phyloP scores from a whole-genome alignment of 2,329 filamentous ascomycete species.

The Fusarium stilboides region DNA sequence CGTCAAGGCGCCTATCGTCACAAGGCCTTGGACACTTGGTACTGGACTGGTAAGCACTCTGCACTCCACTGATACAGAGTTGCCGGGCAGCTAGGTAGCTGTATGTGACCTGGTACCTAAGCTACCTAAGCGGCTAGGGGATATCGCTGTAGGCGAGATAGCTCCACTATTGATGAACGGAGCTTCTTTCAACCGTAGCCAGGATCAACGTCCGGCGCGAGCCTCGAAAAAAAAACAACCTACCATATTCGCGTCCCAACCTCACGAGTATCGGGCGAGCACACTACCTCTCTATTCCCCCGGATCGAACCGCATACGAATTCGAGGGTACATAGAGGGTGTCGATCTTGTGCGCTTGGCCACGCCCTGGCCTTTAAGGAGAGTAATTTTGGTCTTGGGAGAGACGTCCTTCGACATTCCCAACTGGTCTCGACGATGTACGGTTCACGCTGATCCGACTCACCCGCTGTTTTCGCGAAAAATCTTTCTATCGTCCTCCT shows the following conservation, averaged over 20 bases:
- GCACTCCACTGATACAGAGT: conserved; percentile 18
- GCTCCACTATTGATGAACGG: conserved; percentile 19
- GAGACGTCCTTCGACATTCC: conserved; percentile 14
- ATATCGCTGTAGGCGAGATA: conserved; percentile 11
- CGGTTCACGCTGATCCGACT: conserved; percentile 39
- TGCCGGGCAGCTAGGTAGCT: conserved; percentile 30
- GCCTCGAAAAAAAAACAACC: conserved; percentile 46
- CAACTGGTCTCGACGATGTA: conserved; percentile 43
- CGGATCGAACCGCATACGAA: conserved; percentile 6
- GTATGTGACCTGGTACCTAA: too few species aligned
- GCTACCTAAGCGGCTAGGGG: conserved; percentile 23
- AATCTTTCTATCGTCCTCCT: not conserved
- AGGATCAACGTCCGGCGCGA: conserved; percentile 22
- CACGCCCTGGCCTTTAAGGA: conserved; percentile 10
- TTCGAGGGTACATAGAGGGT: not conserved
- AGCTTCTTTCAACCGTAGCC: conserved; percentile 2
- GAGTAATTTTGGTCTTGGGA: not conserved
- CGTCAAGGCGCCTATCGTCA: conserved; percentile 39
- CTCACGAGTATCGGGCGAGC: conserved; percentile 12
- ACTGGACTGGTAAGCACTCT: conserved; percentile 16
- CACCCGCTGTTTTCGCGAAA: conserved; percentile 27
- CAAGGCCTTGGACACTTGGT: conserved; percentile 15
- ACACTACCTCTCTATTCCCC: not conserved
- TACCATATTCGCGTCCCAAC: conserved; percentile 30
- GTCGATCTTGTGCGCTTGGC: conserved; percentile 2